Percentiles rank a stretch among this genome's conserved stretches.
phyloP scores from a whole-genome alignment of 192 early-diverging fungal genomes.

The Podila horticola region DNA sequence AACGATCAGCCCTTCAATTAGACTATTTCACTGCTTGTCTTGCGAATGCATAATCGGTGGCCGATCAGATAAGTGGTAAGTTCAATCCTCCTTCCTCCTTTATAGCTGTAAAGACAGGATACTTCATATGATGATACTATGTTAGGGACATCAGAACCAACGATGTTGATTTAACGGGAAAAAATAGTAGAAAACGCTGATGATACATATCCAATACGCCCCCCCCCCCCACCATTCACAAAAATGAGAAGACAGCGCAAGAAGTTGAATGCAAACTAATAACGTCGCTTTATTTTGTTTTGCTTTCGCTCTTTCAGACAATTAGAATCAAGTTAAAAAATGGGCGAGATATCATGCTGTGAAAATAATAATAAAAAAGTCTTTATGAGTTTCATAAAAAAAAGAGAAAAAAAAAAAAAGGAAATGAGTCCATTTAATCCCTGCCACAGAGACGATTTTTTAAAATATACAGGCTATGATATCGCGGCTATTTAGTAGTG shows the following conservation, averaged over 20 bases:
- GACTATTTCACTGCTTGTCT: background rate
- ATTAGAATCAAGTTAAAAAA: background rate
- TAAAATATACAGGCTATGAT: constrained; percentile 3
- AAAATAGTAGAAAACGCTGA: constrained; percentile 14
- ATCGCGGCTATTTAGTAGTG: constrained; percentile 14
- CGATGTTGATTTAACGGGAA: constrained; percentile 29
- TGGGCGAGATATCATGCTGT: background rate
- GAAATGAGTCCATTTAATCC: background rate
- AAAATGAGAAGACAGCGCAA: too few relatives aligned
- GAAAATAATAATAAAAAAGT: background rate
- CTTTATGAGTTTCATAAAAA: background rate
- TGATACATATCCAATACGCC: background rate
- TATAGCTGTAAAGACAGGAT: background rate
- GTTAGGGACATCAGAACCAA: constrained; percentile 22
- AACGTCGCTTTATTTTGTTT: background rate
- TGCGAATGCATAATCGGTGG: background rate
- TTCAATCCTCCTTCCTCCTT: background rate
- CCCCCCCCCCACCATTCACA: too few relatives aligned
- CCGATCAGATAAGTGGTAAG: background rate
- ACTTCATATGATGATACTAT: constrained; percentile 18
- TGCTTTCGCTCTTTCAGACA: background rate
- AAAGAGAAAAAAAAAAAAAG: constrained; percentile 4
- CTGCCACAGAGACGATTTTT: background rate
- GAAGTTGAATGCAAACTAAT: too few relatives aligned
- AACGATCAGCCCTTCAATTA: too few relatives aligned